These are phyloP conservation scores for Exophiala phaeomuriformis DNA, from an alignment of 2,329 filamentous ascomycete genomes.

Conservation along the genomic window DNA sequence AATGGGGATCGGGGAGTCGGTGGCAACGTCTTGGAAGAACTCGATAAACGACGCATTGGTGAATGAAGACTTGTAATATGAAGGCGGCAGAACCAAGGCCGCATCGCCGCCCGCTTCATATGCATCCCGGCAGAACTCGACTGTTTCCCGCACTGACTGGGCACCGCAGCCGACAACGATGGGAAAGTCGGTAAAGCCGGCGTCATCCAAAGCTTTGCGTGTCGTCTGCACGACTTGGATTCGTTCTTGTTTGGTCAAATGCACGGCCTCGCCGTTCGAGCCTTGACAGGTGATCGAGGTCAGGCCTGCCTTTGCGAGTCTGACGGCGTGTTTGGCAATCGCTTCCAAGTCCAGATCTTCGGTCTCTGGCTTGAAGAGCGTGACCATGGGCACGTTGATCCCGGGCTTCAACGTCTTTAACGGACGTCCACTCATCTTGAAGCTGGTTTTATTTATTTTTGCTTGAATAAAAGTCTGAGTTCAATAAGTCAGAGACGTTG, in stretches of 20 bases:
- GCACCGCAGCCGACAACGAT: constrained; percentile 69
- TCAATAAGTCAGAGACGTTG: neutral
- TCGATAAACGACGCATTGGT: constrained; percentile 51
- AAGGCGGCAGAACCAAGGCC: constrained; percentile 66
- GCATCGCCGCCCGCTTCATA: constrained; percentile 64
- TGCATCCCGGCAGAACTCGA: constrained; percentile 62
- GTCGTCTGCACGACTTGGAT: constrained; percentile 62
- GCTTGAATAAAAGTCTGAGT: neutral
- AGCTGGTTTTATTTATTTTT: neutral
- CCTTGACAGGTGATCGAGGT: constrained; percentile 70
- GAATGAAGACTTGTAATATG: constrained; percentile 65
- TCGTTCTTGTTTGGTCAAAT: constrained; percentile 64
- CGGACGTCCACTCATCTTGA: constrained; percentile 22
- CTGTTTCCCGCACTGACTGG: constrained; percentile 65
- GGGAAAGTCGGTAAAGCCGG: constrained; percentile 57
- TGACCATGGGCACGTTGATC: constrained; percentile 66
- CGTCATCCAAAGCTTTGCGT: constrained; percentile 59
- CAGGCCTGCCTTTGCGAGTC: constrained; percentile 65
- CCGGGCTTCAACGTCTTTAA: constrained; percentile 34
- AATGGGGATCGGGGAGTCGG: constrained; percentile 54
- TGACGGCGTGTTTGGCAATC: constrained; percentile 54
- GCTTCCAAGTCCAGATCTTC: constrained; percentile 61
- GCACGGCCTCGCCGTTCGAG: constrained; percentile 76
- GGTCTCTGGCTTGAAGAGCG: constrained; percentile 58
- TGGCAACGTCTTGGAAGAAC: constrained; percentile 61